Evolutionary conservation across 2,329 filamentous ascomycete genomes (phyloP), one percentile per base, ranked within the genome.

Genomic region (Scorias spongiosa): DNA sequence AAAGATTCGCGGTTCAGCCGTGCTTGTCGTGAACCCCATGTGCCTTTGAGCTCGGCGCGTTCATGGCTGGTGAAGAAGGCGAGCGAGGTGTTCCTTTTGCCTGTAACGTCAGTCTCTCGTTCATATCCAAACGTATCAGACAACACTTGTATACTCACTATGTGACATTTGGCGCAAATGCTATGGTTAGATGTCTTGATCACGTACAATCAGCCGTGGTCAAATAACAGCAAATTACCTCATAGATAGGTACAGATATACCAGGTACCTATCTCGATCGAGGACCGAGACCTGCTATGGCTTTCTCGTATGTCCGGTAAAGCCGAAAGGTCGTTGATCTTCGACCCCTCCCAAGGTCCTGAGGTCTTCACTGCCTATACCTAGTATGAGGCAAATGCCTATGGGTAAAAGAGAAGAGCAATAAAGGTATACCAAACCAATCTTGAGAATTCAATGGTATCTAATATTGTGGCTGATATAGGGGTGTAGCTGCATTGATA

Each of bases 41-140:
- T 78, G 14, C 76, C 75, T 57, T 87, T 85, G 47, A 93, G 81
- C 41, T 89, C 75, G 42, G 76, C 75, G 52, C 91, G 81, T 67
- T 96, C 91, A 66, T 95, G 79, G 18, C 86, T 80, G 29, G 91
- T 96, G 70, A 96, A 96, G 64, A 95, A 87, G 37, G 87, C 80
- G 39, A 89, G 79, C 39, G 85, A 89, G 39, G 87, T 93, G 66
- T 95, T 94, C 55, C 86, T 78, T 68, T 94, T 93, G 54, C 61
- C 59, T 62, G 51, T 2, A 7, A 47, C 46, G 45, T 53, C 32
- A 48, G 48, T 43, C 39, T 28, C n/a, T 30, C 5, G 34, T 18
- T 32, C 14, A 29, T 30, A 26, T 11, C 15, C 30, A n/a, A n/a
- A 10, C 18, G 10, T 29, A 26, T 46, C 17, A 17, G 43, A 28